Evolutionary conservation across 2,329 filamentous ascomycete genomes (phyloP), one percentile per base, ranked within the genome.

Genomic region (Cryphonectria naterciae): DNA sequence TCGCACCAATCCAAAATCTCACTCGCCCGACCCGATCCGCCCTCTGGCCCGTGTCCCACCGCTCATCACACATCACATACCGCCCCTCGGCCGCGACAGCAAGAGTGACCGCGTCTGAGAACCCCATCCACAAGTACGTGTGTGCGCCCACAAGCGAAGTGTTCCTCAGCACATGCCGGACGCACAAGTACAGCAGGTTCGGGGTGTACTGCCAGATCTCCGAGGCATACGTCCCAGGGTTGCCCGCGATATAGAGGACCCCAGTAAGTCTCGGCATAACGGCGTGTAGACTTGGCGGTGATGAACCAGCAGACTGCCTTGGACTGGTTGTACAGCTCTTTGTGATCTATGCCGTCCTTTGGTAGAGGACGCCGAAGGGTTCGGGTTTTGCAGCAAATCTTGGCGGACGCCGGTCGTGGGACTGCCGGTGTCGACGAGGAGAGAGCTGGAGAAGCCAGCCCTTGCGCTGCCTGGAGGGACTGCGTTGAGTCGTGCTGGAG

Each of bases 51-150:
- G 74, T 73, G 54, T 76, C 74, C 76, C 74, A 76, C 65, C 75
- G 73, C 6, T 74, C 74, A 52, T 75, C 72, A 54, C 72, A 76
- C 8, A 75, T 76, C 10, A 73, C 75, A 58, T 76, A 77, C 0
- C 72, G 71, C 4, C 75, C 75, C 15, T 70, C 73, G 10, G 70
- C 37, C 4, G 72, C 71, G 6, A 72, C 74, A 49, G 17, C 68
- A 25, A 74, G 62, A 5, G 75, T 76, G 11, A 76, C 72, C 19
- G 70, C 67, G 4, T 73, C 41, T 6, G 73, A 76, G 54, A 76
- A 73, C 1, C 72, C 74, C 73, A 77, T 76, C 76, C 75, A 77
- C 35, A 75, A 67, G 62, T 71, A 75, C 1, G 73, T 77, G n/a
- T 75, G 70, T 4, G 74, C 71, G 13, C 74, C 74, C 15, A 75